Base-by-base conservation (phyloP, 805 yeast genomes). In the Candida hungchunana region DNA sequence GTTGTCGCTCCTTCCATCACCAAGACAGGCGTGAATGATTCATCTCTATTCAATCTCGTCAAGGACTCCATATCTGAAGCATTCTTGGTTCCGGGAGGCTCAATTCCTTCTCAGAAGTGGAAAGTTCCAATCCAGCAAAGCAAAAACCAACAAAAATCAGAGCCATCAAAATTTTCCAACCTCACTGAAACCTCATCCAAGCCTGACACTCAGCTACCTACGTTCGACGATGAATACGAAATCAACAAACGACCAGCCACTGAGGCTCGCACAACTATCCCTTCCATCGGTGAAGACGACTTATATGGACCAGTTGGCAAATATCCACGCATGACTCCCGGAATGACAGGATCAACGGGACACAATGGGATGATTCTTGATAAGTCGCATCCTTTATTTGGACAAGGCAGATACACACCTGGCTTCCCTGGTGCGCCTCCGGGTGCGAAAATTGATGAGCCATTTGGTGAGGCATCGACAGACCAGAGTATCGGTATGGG, bases 361-460 rank as follows among this genome's bases (percentile, higher is more conserved):
- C 34, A 54, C 19, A 74, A 75, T 11, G 82, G 82, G 0, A 75
- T 77, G 82, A 58, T 69, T 36, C 77, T 79, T 1, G 63, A 72
- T 4, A 48, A 63, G 2, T 53, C 67, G 29, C 79, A 77, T 48
- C 81, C 80, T 1, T 37, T 77, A 7, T 77, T 76, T 45, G 23
- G 10, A 11, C 27, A 9, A 7, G 16, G 27, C n/a, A 13, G 8
- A 5, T 24, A 18, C 27, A 68, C 70, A 4, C 67, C 68, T 0
- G 77, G 77, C 14, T 25, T 5, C 11, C 30, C 24, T 3, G 34
- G 34, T 25, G 43, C 44, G 9, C 37, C 37, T 11, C 29, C 32
- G 4, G 43, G 41, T 13, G 39, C 41, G 5, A 34, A 39, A 26
- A 26, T 36, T 28, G 48, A 37, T 29, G 36, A 28, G n/a, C 45